phyloP scores from a whole-genome alignment of 257 asterid genomes.

The Primulina tabacum region DNA sequence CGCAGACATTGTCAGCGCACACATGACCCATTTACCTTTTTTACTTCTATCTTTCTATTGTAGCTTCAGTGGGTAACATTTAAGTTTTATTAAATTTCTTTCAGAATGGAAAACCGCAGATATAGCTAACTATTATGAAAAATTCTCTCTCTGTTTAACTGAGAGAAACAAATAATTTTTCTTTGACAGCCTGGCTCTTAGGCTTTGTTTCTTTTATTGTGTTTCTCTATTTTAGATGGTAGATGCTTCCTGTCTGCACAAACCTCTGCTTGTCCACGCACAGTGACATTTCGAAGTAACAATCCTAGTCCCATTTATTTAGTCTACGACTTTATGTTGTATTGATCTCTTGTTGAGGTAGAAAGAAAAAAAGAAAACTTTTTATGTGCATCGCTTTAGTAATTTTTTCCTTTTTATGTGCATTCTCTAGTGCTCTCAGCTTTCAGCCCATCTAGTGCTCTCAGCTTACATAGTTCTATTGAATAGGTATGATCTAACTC shows the following conservation, averaged over 20 bases:
- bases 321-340: neutral
- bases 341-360: slow-evolving; percentile 1
- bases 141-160: neutral
- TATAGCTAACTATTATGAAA: neutral
- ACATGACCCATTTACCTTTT: neutral
- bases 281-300: neutral
- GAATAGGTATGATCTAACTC: slow-evolving; percentile 85
- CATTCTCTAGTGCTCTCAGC: no score
- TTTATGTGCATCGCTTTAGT: neutral
- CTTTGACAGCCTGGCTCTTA: neutral
- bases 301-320: neutral
- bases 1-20: neutral
- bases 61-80: slow-evolving; percentile 8
- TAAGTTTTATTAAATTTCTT: neutral
- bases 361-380: neutral
- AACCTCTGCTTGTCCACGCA: slow-evolving; percentile 2
- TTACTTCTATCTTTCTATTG: neutral
- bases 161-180: slow-evolving; percentile 6
- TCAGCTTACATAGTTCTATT: slow-evolving; percentile 21
- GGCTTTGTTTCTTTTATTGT: neutral
- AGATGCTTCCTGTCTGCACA: neutral
- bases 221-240: neutral
- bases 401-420: neutral
- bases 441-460: neutral
- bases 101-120: neutral